Conservation (phyloP, 1,284 basidiomycete species). For the Cryptococcus sp. region DNA sequence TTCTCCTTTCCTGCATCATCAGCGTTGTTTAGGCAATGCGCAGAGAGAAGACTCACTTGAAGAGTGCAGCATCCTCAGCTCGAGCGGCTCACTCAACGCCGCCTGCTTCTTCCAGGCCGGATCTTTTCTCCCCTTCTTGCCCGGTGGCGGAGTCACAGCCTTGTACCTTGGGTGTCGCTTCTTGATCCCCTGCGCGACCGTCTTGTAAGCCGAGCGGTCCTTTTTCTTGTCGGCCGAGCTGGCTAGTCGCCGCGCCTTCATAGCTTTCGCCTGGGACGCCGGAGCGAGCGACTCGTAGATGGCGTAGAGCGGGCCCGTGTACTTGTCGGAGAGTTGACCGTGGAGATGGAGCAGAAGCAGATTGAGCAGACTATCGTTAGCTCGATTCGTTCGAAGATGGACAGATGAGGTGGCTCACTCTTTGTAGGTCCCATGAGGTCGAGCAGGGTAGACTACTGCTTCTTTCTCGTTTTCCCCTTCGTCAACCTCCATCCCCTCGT, state of each 20-base stretch:
- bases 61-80: slow-evolving; percentile 10
- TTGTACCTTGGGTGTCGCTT: background rate
- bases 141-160: no score
- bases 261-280: background rate
- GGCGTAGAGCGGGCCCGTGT: slow-evolving; percentile 7
- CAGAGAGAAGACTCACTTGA: slow-evolving; percentile 11
- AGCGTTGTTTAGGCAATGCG: background rate
- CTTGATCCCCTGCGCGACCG: background rate
- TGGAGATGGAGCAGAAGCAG: slow-evolving; percentile 28
- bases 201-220: background rate
- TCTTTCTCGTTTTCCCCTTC: no score
- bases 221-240: background rate
- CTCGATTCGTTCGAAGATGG: background rate
- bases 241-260: background rate
- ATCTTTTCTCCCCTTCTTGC: background rate
- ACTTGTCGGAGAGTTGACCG: slow-evolving; percentile 18
- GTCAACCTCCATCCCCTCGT: slow-evolving; percentile 5
- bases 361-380: slow-evolving; percentile 15
- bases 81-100: slow-evolving; percentile 5
- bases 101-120: background rate
- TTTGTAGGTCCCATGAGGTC: slow-evolving; percentile 32
- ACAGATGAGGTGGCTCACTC: slow-evolving; percentile 15
- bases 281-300: slow-evolving; percentile 22
- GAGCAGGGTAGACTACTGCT: slow-evolving; percentile 16
- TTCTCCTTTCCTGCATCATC: slow-evolving; percentile 26